Evolutionary conservation across 371 early-diverging fungal species (phyloP).

Genomic region (Mortierella sp.): DNA sequence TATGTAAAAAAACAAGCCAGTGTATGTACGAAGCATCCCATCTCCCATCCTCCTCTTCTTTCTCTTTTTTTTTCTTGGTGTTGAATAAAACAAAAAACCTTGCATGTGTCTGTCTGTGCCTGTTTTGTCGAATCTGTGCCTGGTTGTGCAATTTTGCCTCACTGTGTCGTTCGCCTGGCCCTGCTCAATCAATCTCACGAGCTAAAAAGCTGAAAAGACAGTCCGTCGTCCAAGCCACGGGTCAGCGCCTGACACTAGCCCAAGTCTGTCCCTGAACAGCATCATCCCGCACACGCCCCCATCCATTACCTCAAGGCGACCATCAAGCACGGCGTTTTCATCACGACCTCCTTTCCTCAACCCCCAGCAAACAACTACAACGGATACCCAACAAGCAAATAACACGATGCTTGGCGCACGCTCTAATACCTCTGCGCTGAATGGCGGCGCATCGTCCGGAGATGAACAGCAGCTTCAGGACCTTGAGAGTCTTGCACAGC

Average conservation of each 20-base stretch:
- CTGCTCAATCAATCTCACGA: background rate
- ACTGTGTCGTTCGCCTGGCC: background rate
- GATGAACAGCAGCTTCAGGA: slow-evolving; percentile 45
- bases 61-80: background rate
- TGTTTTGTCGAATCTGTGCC: background rate
- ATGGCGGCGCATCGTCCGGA: slow-evolving; percentile 8
- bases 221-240: slow-evolving; percentile 6
- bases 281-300: background rate
- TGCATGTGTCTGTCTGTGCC: slow-evolving; percentile 1
- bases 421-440: slow-evolving; percentile 1
- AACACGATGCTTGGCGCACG: slow-evolving; percentile 28
- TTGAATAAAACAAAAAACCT: background rate
- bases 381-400: background rate
- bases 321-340: background rate
- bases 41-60: background rate
- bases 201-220: background rate
- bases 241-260: background rate
- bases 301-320: background rate
- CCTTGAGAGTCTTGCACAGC: slow-evolving; percentile 50
- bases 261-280: background rate
- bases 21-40: slow-evolving; percentile 5
- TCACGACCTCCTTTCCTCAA: background rate
- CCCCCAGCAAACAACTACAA: background rate
- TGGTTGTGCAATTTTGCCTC: background rate
- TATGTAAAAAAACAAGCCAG: slow-evolving; percentile 70